Percentiles rank a stretch among this genome's conserved stretches.
Conservation (phyloP, 2,329 filamentous ascomycete genomes). For the Monosporascus sp. region DNA sequence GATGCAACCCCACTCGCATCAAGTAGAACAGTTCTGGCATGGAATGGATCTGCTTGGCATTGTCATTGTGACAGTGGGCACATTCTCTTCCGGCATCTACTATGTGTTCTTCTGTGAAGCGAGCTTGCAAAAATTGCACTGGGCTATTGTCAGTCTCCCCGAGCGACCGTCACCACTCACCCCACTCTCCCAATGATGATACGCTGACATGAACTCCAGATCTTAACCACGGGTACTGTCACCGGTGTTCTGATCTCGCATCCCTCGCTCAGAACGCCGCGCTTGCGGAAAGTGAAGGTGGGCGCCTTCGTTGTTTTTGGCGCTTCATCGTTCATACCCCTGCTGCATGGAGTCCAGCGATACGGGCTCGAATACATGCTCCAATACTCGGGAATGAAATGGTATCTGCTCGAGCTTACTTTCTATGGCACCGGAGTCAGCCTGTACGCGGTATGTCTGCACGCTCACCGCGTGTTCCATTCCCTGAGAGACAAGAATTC, state of each 20-base stretch:
- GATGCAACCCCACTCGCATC: constrained; percentile 60
- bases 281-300: constrained; percentile 59
- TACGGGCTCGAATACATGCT: constrained; percentile 28
- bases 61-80: constrained; percentile 62
- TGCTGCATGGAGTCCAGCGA: constrained; percentile 52
- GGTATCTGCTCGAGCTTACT: constrained; percentile 13
- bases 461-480: constrained; percentile 1
- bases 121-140: constrained; percentile 51
- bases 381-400: constrained; percentile 14
- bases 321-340: constrained; percentile 56
- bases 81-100: constrained; percentile 61
- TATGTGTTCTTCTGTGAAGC: constrained; percentile 56
- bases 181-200: no score
- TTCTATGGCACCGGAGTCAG: constrained; percentile 9
- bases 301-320: constrained; percentile 67
- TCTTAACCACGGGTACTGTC: constrained; percentile 39
- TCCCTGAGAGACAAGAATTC: not conserved
- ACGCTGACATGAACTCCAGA: no score
- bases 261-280: constrained; percentile 56
- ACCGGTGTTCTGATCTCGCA: constrained; percentile 52
- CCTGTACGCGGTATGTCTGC: constrained; percentile 1
- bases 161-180: no score
- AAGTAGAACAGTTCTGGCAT: constrained; percentile 58
- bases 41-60: constrained; percentile 67
- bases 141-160: constrained; percentile 50